phyloP scores from a whole-genome alignment of 1,139 yeast species.

The Pichia sp. region DNA sequence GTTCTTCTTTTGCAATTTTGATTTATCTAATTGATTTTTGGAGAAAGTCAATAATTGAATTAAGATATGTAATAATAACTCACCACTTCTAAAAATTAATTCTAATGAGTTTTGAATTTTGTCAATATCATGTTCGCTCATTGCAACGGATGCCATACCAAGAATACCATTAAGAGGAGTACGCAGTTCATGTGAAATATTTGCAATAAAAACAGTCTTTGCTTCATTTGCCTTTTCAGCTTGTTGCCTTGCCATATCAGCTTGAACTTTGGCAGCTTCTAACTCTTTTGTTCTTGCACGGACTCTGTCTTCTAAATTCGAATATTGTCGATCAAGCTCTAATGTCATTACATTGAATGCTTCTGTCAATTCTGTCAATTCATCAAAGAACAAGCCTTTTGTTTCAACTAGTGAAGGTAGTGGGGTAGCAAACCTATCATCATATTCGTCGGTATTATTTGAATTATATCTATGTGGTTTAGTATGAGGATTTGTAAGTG shows the following conservation, averaged over 20 bases:
- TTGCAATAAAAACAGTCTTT: conserved; percentile 89
- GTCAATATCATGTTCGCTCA: conserved; percentile 68
- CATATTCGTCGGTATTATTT: background rate
- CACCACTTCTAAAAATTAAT: conserved; percentile 82
- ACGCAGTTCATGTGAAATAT: conserved; percentile 88
- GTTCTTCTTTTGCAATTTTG: conserved; percentile 75
- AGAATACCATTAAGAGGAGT: conserved; percentile 94
- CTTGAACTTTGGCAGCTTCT: conserved; percentile 82
- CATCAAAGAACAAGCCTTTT: conserved; percentile 62
- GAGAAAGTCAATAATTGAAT: conserved; percentile 87
- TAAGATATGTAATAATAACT: conserved; percentile 73
- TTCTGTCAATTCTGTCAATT: conserved; percentile 76
- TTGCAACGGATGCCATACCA: conserved; percentile 92
- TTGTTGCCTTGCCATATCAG: conserved; percentile 66
- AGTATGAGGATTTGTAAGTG: background rate
- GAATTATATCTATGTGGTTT: background rate
- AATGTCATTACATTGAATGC: conserved; percentile 90
- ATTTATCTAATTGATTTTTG: conserved; percentile 78
- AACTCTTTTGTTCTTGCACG: conserved; percentile 78
- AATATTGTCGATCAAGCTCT: conserved; percentile 76
- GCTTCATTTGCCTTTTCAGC: conserved; percentile 96
- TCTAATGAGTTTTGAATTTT: conserved; percentile 65
- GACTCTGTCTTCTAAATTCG: conserved; percentile 85
- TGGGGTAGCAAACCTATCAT: conserved; percentile 6
- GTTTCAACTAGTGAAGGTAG: conserved; percentile 24